Evolutionary conservation across 345 rosid species (phyloP), one percentile per base, ranked within the genome.

Genomic region (Boechera stricta): DNA sequence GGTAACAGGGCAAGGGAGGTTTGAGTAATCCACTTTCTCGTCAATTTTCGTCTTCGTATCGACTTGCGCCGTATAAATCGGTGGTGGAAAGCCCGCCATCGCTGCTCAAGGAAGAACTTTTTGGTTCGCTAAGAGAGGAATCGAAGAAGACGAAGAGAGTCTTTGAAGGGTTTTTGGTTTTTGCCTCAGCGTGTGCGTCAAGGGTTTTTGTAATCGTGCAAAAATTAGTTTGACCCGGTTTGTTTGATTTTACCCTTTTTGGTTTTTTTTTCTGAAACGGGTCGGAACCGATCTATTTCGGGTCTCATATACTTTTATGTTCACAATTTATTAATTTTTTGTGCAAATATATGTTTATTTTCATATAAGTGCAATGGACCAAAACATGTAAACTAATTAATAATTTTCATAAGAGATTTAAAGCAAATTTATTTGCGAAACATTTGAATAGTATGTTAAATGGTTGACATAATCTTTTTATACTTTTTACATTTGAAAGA

Each of bases 1-100:
- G 45, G 91, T 85, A 72, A 87, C 56, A 69, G 96, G 98, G 81
- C 97, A 93, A 62, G 94, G 97, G 55, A 93, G 90, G 67, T 88
- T 84, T 80, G 79, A 58, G 86, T 88, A 91, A 67, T 93, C 91
- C 15, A 85, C 85, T 75, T 85, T 88, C 78, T 86, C 86, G 4
- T 66, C 83, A 12, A 53, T 48, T 57, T 81, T 81, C 55, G 58
- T 21, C 60, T 31, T 76, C 11, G 74, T 80, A 31, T 69, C 56
- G 24, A 18, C 54, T 28, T 77, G 33, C 2, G 78, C 7, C 15
- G 79, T 31, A 41, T 4, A 36, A 42, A 26, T 74, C 1, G 85
- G 82, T 79, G 87, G 79, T 74, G 69, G 72, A 31, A 81, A 6
- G 12, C 84, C 86, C 77, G 78, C 85, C 88, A 89, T 89, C 66